Base-by-base conservation (phyloP, 805 yeast genomes). In the Ogataea populi-albae region DNA sequence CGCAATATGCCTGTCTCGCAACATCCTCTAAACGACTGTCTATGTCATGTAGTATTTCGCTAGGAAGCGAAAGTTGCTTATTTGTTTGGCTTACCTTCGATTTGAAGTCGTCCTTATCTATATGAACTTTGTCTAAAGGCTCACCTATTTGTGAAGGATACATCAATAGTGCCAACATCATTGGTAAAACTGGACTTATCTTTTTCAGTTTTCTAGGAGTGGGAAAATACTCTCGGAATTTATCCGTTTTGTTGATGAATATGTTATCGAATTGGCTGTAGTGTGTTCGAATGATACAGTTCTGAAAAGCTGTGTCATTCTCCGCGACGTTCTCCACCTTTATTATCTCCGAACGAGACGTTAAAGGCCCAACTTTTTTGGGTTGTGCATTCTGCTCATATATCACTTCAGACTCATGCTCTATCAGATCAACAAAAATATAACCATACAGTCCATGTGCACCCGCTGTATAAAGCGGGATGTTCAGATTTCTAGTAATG, bases 401-500 rank as follows among this genome's bases (percentile, higher is more conserved):
- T 25, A 75, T 78, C 30, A 73, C 70, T 3, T 60, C 62, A 2
- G 86, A 69, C 21, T 68, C 66, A 59, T 86, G 87, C 30, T 66
- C 57, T 8, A 86, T 73, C 41, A 91, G 67, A 59, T 93, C 99
- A 3, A 79, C 77, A 54, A 89, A 81, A 1, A 86, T 71, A 51
- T 76, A 85, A 1, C 96, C 96, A 56, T 74, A 87, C 54, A 89
- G 64, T 0, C 98, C 99, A 57, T 82, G 82, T 2, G 78, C 54
- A 0, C 80, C 81, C 1, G 85, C 64, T 11, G 75, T 69, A 55
- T 84, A 87, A 20, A 93, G 66, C 3, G 95, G 86, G 14, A 80
- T 71, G 19, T 67, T 65, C 14, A 69, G 61, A 3, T 50, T 33
- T 46, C 97, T 73, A 6, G 89, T 71, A 22, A 71, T 57, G 0